Base-by-base conservation (phyloP, 2,329 filamentous ascomycete genomes). In the Diaporthe velutina region DNA sequence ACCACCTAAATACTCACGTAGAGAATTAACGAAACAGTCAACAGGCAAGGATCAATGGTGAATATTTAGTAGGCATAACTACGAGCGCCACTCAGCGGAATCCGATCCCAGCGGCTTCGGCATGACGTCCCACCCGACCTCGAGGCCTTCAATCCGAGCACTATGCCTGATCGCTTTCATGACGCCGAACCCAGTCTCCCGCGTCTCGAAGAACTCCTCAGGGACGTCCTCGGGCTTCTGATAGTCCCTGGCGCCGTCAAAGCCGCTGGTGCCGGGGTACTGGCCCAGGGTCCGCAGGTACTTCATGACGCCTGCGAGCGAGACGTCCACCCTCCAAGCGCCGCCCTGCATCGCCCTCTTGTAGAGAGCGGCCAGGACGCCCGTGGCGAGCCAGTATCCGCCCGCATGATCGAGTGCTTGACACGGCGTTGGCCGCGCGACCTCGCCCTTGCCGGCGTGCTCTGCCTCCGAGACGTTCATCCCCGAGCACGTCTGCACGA, bases 121-220 rank as follows among this genome's bases (percentile, higher is more conserved):
- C 64, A 52, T 54, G 30, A 67, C 2, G 28, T 52, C 64, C 64
- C 64, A 52, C 0, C 33, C 33, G 33, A 67, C 48, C 30, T 67
- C 45, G 2, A 38, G 19, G 9, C 45, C 64, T 33, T 67, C 45
- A 12, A 38, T 52, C 1, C 45, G 33, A 6, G 64, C 64, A 25
- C 64, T 67, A 45, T 67, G 64, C 6, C 15, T 67, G 22, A 67
- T 52, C 3, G 64, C 64, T 7, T 67, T 50, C 64, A 67, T 52
- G 3, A 52, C 13, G 1, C 64, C 64, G 5, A 67, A 67, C 3
- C 64, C 64, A 19, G 64, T 67, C 30, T 35, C 4, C 8, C 15
- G 52, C 8, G 30, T 52, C 45, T 67, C 64, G 13, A 67, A 35
- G n/a, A n/a, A 67, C 45, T 52, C 30, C 13, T 67, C 64, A 0